A percentile compares a stretch with the other conserved stretches of the same genome.
phyloP scores from a whole-genome alignment of 129 eudicot genomes.

The Saposhnikovia divaricata region DNA sequence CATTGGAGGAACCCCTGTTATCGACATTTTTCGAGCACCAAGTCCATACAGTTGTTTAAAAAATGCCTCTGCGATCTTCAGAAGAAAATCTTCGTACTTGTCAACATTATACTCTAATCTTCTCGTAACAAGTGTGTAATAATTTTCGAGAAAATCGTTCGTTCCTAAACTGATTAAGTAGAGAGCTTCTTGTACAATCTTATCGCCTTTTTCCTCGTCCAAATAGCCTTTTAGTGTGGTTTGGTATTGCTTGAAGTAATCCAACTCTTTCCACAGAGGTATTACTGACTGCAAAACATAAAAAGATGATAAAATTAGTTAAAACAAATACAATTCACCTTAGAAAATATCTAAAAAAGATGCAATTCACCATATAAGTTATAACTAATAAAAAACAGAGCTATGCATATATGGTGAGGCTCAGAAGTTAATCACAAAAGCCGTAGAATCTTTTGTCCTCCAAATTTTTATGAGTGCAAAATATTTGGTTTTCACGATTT shows the following conservation, averaged over 20 bases:
- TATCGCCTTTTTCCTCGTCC: background rate
- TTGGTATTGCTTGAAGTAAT: constrained; percentile 3
- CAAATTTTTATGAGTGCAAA: background rate
- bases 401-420: background rate
- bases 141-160: constrained; percentile 1
- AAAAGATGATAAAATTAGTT: background rate
- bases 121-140: background rate
- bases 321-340: too few relatives aligned
- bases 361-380: background rate
- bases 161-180: constrained; percentile 2
- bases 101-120: background rate
- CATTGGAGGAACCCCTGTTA: constrained; percentile 8
- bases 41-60: background rate
- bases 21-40: constrained; percentile 6
- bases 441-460: too few relatives aligned
- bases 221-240: background rate
- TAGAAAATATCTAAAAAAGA: too few relatives aligned
- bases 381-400: background rate
- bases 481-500: background rate
- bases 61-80: background rate
- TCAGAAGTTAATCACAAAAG: too few relatives aligned
- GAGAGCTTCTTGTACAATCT: background rate
- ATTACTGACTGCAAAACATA: background rate
- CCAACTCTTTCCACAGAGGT: constrained; percentile 8
- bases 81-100: background rate